Base-by-base conservation (phyloP, 805 yeast species). In the Tetrapisispora phaffii region DNA sequence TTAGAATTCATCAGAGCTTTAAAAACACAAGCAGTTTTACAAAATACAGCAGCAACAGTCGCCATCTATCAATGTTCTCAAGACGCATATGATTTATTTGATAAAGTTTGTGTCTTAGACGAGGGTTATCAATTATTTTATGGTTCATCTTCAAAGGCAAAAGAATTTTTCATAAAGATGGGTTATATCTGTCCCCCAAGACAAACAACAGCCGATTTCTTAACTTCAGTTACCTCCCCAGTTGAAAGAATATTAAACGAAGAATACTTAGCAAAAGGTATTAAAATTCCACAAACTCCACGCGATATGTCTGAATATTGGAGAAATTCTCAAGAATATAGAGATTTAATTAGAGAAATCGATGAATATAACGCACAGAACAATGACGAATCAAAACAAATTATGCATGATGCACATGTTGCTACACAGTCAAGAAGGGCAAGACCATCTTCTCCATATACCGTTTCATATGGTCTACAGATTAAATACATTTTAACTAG, bases 11-110 rank as follows among this genome's bases (percentile, higher is more conserved):
- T 75, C 44, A 65, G 71, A 55, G 79, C 80, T 31, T 65, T 76
- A 50, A 75, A 73, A 56, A 69, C 77, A 3, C 65, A 73, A 21
- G 76, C 80, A 65, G 46, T 69, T 47, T 62, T 78, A 29, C 55
- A 69, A 37, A 69, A 71, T 13, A 67, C 71, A n/a, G 70, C 82
- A 6, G 76, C 82, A 6, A 60, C 79, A 44, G 74, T 81, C 47
- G 80, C 85, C 32, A 77, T 81, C 37, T 75, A 76, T 54, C 80
- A 76, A 57, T 73, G 78, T 51, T 75, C 81, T 31, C 82, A 80
- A 58, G 77, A 78, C 52, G 78, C 81, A 45, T 82, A 78, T 60
- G 72, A 76, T 34, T 63, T 74, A 44, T 81, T 81, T 56, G 83
- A 81, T 60, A 76, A 79, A 50, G 86, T 77, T 68, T 63, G 68